Conservation (phyloP, 257 asterid genomes). For the Ocimum tenuiflorum region DNA sequence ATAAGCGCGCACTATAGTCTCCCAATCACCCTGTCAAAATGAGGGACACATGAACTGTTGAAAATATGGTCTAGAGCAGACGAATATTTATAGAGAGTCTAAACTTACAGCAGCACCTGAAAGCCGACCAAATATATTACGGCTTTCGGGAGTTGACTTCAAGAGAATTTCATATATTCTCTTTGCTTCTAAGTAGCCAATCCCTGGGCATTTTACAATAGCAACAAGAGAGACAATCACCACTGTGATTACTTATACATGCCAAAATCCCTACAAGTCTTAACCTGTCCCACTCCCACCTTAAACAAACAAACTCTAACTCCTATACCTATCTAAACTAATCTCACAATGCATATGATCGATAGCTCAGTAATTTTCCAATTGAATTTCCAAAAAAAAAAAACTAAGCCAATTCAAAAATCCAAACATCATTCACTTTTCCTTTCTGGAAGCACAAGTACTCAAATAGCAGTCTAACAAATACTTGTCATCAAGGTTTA, state of each 20-base stretch:
- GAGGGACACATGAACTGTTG: slow-evolving; percentile 12
- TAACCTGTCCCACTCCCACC: neutral
- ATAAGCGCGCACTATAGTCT: slow-evolving; percentile 69
- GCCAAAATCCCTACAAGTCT: neutral
- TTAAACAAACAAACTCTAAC: neutral
- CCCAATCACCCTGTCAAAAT: slow-evolving; percentile 82
- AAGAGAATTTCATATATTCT: slow-evolving; percentile 68
- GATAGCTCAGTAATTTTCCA: neutral
- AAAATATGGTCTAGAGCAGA: neutral
- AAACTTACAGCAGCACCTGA: slow-evolving; percentile 95
- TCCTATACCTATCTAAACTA: neutral
- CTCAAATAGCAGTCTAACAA: slow-evolving; percentile 4
- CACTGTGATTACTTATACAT: neutral
- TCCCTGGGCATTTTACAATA: slow-evolving; percentile 48
- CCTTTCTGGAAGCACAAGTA: neutral
- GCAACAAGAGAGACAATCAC: slow-evolving; percentile 1
- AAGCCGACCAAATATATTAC: slow-evolving; percentile 94
- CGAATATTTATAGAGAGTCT: slow-evolving; percentile 17
- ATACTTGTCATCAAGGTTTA: neutral
- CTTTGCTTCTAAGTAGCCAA: slow-evolving; percentile 79
- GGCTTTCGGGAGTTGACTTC: slow-evolving; percentile 80
- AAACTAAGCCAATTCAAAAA: neutral
- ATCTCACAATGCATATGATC: neutral
- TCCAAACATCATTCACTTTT: neutral
- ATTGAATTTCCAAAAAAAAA: neutral